phyloP scores from a whole-genome alignment of 805 yeast genomes.

The Cyberlindnera americana region DNA sequence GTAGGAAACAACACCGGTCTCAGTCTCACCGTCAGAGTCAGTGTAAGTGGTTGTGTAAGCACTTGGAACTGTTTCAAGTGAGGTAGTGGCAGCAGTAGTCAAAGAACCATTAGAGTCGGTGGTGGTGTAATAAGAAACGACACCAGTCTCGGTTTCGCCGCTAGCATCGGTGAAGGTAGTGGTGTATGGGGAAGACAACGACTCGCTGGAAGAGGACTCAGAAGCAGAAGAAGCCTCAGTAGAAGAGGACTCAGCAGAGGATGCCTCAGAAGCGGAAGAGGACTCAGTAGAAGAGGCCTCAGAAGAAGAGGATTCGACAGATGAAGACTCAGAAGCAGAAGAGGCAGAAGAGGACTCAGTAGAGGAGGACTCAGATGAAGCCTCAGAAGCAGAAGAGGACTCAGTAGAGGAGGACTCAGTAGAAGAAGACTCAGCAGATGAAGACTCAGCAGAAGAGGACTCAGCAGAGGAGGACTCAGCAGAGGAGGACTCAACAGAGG shows the following conservation, averaged over 20 bases:
- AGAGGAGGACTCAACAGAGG: constrained; percentile 1
- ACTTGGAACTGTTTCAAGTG: too few species aligned
- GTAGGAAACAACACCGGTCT: too few species aligned
- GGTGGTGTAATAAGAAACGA: too few species aligned
- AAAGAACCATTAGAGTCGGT: too few species aligned
- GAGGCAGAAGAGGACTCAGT: neutral
- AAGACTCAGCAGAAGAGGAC: constrained; percentile 1
- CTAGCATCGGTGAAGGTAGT: too few species aligned
- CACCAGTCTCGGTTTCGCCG: too few species aligned
- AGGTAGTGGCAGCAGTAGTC: too few species aligned
- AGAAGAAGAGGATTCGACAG: constrained; percentile 6
- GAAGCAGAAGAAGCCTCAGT: constrained; percentile 11
- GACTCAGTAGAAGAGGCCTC: constrained; percentile 1
- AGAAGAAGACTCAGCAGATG: constrained; percentile 8
- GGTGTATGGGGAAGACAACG: too few species aligned
- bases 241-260: neutral
- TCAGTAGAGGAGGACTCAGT: constrained; percentile 1
- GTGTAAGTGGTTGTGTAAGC: too few species aligned
- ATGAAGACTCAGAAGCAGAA: constrained; percentile 2
- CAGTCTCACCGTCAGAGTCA: too few species aligned
- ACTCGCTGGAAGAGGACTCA: neutral
- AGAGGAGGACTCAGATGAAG: too few species aligned
- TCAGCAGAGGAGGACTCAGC: neutral
- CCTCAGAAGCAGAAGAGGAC: neutral
- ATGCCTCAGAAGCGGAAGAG: neutral